phyloP scores from a whole-genome alignment of 257 asterid species.

The Henckelia pumila region DNA sequence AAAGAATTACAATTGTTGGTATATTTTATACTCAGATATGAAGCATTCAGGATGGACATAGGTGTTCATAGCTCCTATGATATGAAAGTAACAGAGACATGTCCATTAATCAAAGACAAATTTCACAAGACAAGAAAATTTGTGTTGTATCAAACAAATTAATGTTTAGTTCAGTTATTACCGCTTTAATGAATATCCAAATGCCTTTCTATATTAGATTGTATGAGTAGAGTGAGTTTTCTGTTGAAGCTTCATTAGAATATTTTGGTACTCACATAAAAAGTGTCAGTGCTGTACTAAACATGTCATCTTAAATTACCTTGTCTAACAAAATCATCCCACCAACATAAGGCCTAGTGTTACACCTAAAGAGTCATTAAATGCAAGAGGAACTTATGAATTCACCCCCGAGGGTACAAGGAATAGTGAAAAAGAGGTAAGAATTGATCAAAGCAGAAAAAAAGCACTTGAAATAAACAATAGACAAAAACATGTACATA shows the following conservation, averaged over 20 bases:
- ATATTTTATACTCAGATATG: neutral
- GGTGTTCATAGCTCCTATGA: neutral
- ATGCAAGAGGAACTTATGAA: conserved; percentile 1
- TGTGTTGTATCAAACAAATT: neutral
- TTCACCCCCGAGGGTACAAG: neutral
- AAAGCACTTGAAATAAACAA: conserved; percentile 13
- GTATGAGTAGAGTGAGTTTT: too few relatives aligned
- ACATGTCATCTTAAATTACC: too few relatives aligned
- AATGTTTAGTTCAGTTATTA: neutral
- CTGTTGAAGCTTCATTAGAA: neutral
- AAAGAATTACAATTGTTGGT: conserved; percentile 4
- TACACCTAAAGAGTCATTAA: conserved; percentile 14
- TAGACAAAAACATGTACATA: conserved; percentile 31
- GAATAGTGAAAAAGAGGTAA: neutral
- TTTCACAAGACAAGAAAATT: conserved; percentile 6
- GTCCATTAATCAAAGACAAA: neutral
- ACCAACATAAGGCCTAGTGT: too few relatives aligned
- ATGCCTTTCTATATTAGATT: neutral
- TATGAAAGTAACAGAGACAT: conserved; percentile 13
- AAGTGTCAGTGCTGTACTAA: too few relatives aligned
- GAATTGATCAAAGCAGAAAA: conserved; percentile 19
- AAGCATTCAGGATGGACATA: conserved; percentile 8
- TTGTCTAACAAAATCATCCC: too few relatives aligned
- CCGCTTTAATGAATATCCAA: neutral
- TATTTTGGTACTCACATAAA: too few relatives aligned